Evolutionary conservation across 768 basidiomycete species (phyloP), one percentile per base, ranked within the genome.

Genomic region (Tricholoma hemisulphureum): DNA sequence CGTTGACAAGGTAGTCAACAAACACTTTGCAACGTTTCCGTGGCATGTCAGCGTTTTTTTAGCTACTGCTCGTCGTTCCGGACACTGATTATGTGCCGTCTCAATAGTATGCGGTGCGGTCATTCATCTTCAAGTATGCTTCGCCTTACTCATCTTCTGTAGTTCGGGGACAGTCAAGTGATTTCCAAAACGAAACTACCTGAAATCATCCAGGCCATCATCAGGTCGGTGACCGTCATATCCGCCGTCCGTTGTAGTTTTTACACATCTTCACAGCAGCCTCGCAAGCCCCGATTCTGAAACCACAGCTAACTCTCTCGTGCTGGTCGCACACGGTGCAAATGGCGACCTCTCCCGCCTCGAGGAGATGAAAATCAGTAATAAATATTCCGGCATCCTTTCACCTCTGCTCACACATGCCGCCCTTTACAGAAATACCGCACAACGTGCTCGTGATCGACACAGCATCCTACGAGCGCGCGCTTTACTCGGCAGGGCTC

Each of bases 121-220:
- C 14, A 56, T 55, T 23, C 41, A 49, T 57, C 35, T 24, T 55
- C 55, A 28, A 24, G 49, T 14, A 41, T 18, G 20, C 31, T 55
- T 26, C 10, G 23, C 54, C 34, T 43, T 51, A 66, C 58, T 67
- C 46, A 50, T 51, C 31, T 45, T 20, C 61, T 56, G 54, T 55
- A 93, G 90, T 93, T 90, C 66, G 91, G 88, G 24, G 86, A 91
- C 55, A 89, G 86, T 63, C 89, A 90, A 67, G 73, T 88, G 32
- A 74, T 84, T 16, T 69, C 84, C 21, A 93, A 86, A 69, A 65
- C 75, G n/a, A 88, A 85, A 63, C 71, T 91, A n/a, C 79, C 88
- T 0, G 80, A 85, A 54, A 80, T 93, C 50, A 78, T 93, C 3
- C 86, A 89, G 63, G 87, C 87, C 16, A 70, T 89, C 56, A 81